Conservation (phyloP, 768 basidiomycete genomes). For the Sporobolomyces roseus region DNA sequence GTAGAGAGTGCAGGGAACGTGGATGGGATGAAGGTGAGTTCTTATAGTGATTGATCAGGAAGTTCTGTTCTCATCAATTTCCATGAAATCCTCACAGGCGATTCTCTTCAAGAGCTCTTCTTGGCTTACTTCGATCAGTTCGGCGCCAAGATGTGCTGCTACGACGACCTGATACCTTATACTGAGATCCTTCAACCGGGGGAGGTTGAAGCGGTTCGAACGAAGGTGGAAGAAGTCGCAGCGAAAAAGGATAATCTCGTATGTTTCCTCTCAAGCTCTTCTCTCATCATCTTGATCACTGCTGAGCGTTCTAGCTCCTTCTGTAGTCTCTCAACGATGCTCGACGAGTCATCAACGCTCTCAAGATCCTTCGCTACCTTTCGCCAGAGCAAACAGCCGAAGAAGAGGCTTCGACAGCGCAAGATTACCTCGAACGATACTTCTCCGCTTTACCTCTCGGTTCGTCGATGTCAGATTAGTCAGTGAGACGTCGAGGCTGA, state of each 20-base stretch:
- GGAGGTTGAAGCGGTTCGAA: constrained; percentile 60
- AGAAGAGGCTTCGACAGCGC: constrained; percentile 57
- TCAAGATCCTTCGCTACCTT: constrained; percentile 67
- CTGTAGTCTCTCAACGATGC: constrained; percentile 58
- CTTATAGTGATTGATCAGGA: too few relatives aligned
- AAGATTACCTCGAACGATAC: constrained; percentile 61
- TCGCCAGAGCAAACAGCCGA: constrained; percentile 54
- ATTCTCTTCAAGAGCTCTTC: constrained; percentile 52
- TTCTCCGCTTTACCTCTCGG: constrained; percentile 64
- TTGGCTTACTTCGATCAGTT: constrained; percentile 67
- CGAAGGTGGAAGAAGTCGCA: constrained; percentile 46
- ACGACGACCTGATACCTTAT: constrained; percentile 75
- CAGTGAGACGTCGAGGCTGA: background rate
- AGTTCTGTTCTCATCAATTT: constrained; percentile 35
- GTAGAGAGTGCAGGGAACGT: constrained; percentile 53
- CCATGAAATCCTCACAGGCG: background rate
- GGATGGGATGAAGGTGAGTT: constrained; percentile 49
- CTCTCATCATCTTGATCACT: background rate
- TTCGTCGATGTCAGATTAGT: constrained; percentile 15
- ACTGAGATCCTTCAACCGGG: constrained; percentile 51
- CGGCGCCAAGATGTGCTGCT: constrained; percentile 78
- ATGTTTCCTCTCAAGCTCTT: constrained; percentile 38
- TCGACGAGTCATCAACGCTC: constrained; percentile 66
- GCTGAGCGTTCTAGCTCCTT: constrained; percentile 6
- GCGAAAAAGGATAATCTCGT: background rate